Conservation (phyloP, 257 asterid species). For the Solanum ahanhuiri region DNA sequence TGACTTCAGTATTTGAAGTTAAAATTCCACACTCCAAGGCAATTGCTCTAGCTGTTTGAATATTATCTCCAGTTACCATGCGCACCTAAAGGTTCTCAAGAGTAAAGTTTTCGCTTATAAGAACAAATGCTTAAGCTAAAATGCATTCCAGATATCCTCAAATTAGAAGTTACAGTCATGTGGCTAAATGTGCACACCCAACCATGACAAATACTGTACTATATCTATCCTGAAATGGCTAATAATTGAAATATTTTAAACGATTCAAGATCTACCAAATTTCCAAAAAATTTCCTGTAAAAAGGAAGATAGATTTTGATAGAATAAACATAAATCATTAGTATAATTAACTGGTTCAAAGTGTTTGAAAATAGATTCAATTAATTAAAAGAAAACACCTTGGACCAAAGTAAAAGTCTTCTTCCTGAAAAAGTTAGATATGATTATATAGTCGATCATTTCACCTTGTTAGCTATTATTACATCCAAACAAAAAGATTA, state of each 20-base stretch:
- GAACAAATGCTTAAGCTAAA: neutral
- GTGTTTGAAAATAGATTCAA: neutral
- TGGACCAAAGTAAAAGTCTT: neutral
- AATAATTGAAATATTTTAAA: neutral
- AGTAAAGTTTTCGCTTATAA: neutral
- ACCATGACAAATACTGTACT: neutral
- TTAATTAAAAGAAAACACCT: neutral
- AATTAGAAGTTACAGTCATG: neutral
- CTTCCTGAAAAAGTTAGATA: neutral
- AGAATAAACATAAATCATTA: neutral
- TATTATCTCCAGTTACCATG: conserved; percentile 95
- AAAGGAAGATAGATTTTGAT: neutral
- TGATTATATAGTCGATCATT: neutral
- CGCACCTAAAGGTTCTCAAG: conserved; percentile 52
- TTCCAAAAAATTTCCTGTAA: neutral
- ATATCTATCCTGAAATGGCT: neutral
- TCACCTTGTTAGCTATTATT: neutral
- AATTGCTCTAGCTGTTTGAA: conserved; percentile 94
- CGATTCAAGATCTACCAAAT: neutral
- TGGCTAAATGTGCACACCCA: neutral
- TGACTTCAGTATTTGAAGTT: conserved; percentile 43
- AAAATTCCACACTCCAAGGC: conserved; percentile 91
- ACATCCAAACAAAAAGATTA: conserved; percentile 14
- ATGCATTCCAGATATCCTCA: neutral
- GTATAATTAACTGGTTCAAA: neutral